Conservation (phyloP, 179 eudicot species). For the Amaranthus tricolor region DNA sequence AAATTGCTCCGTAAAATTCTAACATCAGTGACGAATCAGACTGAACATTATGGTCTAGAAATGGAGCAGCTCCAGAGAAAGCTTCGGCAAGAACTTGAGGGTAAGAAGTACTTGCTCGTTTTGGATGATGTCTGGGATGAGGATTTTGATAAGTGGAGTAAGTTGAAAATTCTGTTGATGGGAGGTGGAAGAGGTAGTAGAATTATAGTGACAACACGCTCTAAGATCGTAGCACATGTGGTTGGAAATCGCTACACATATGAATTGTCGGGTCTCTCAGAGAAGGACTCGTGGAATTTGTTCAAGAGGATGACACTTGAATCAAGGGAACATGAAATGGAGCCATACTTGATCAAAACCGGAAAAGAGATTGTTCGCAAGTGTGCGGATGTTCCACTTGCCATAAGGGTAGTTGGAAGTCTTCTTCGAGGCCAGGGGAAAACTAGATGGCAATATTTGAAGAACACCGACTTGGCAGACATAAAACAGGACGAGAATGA, state of each 20-base stretch:
- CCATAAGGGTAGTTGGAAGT: conserved; percentile 15
- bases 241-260: neutral
- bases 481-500: neutral
- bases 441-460: conserved; percentile 1
- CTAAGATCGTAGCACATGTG: neutral
- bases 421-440: neutral
- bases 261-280: conserved; percentile 10
- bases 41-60: neutral
- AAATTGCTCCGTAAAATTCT: conserved; percentile 1
- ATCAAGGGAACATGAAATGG: neutral
- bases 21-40: neutral
- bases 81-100: neutral
- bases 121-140: conserved; percentile 28
- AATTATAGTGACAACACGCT: conserved; percentile 20
- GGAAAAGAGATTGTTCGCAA: conserved; percentile 16
- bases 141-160: neutral
- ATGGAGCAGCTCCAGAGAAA: conserved; percentile 7
- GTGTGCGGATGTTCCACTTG: conserved; percentile 20
- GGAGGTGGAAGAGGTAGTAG: conserved; percentile 7
- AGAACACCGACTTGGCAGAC: neutral
- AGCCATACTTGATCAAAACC: neutral
- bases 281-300: conserved; percentile 15
- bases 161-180: neutral
- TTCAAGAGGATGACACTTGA: conserved; percentile 10
- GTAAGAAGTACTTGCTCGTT: conserved; percentile 14